Evolutionary conservation across 805 yeast species (phyloP).

Genomic region (Kuraishia hungarica): DNA sequence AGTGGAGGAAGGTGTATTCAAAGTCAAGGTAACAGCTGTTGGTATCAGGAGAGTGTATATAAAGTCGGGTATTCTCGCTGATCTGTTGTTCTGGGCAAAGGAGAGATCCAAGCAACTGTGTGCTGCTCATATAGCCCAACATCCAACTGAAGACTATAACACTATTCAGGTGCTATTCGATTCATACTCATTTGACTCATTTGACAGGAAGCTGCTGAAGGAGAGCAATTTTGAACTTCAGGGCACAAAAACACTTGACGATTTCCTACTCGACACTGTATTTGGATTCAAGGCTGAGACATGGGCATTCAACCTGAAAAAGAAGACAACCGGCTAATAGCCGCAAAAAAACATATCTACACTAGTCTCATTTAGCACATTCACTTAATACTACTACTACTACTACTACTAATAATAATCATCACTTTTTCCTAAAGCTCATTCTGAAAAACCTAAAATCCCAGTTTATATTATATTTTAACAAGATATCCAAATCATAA

Average conservation of each 20-base stretch:
- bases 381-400: neutral
- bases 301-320: neutral
- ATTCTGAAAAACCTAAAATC: neutral
- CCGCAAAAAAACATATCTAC: neutral
- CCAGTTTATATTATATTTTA: too few species aligned
- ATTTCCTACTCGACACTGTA: neutral
- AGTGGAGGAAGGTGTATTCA: constrained; percentile 33
- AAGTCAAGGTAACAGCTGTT: constrained; percentile 45
- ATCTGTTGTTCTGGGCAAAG: constrained; percentile 55
- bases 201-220: constrained; percentile 26
- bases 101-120: constrained; percentile 33
- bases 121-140: constrained; percentile 10
- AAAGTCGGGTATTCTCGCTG: constrained; percentile 53
- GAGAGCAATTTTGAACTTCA: neutral
- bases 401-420: neutral
- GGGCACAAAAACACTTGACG: neutral
- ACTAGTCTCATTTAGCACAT: neutral
- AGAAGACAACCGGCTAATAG: neutral
- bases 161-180: constrained; percentile 35
- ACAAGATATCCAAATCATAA: neutral
- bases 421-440: neutral
- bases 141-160: constrained; percentile 17
- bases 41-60: constrained; percentile 65
- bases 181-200: constrained; percentile 42
- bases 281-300: neutral